Base-by-base conservation (phyloP, 148 eudicot genomes). In the Vaccinium macrocarpon region DNA sequence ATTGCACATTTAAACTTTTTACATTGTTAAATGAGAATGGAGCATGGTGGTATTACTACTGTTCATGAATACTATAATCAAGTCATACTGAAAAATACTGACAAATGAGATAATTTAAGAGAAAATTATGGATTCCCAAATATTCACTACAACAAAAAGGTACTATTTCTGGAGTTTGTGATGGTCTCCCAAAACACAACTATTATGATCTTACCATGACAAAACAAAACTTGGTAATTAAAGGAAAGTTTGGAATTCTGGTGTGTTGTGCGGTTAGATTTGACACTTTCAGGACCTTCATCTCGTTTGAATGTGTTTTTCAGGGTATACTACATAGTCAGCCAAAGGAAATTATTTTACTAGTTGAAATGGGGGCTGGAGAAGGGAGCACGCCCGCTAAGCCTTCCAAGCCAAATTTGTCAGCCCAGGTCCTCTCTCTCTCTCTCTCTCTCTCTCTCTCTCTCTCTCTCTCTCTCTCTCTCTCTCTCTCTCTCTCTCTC, bases 381-480 rank as follows among this genome's bases (percentile, higher is more conserved):
- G 94, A 94, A 88, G 94, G 93, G 86, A 89, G 85, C 84, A 86
- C 93, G 21, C 91, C 97, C 68, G 68, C 92, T 85, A 94, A 89
- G 88, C 87, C 97, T 88, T 85, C 95, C 73, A 94, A 94, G 83
- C 82, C 91, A 72, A 78, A 93, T 59, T 66, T 88, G 86, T 86
- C 94, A 85, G 73, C 85, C 42, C 97, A 92, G 98, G 98, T 95
- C 64, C 61, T 64, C 46, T 86, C 8, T 64, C 85, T n/a, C 79
- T 52, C 49, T 16, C 53, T 62, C 72, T 76, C 66, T 79, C 49
- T 25, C 74, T 13, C 50, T 53, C 50, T 32, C 42, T 49, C 70
- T 71, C 52, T 77, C 88, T 38, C 81, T 52, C 74, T 73, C 76
- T 52, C 68, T 49, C 86, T 51, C 57, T 66, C 73, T 56, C 71